Base-by-base conservation (phyloP, 73 alveolate species). In the Tetrahymena borealis region DNA sequence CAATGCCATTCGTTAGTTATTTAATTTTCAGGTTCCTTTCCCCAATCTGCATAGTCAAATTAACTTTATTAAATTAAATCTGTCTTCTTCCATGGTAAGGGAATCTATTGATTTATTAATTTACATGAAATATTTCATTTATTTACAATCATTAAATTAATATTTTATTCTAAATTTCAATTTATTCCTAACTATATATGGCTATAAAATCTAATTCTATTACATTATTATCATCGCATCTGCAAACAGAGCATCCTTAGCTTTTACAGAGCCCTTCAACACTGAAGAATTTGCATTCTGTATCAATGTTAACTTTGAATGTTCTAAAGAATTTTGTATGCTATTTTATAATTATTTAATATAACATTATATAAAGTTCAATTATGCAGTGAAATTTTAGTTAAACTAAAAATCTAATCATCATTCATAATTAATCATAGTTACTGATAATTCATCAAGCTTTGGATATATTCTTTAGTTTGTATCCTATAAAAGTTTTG, bases 11-110 rank as follows among this genome's bases (percentile, higher is more conserved):
- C 93, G 32, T 91, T 60, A 28, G 93, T 90, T 7, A 42, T 33
- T 93, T 13, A 0, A n/a, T 36, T 33, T 2, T 39, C 43, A 16
- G 93, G 38, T 43, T 93, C 95, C 32, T 43, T 32, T 24, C 60
- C 95, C 95, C 95, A 93, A 12, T 79, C 90, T 28, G 95, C 91
- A 5, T 79, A 93, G 33, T 93, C 79, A 36, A 24, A 79, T 79
- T 16, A n/a, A n/a, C 41, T n/a, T 38, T 38, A 36, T 36, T 79
- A n/a, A 3, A 79, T 32, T 3, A 36, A 36, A 79, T 33, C 43
- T 79, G 91, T 79, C 24, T 79, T 60, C 28, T 60, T 18, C 85
- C 85, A 60, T n/a, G 85, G 85, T 60, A 60, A 60, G 28, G 85
- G 85, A 2, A 60, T 60, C 85, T 60, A 60, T 20, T 60, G n/a